phyloP scores from a whole-genome alignment of 768 basidiomycete genomes.

The Tylopilus sp. region DNA sequence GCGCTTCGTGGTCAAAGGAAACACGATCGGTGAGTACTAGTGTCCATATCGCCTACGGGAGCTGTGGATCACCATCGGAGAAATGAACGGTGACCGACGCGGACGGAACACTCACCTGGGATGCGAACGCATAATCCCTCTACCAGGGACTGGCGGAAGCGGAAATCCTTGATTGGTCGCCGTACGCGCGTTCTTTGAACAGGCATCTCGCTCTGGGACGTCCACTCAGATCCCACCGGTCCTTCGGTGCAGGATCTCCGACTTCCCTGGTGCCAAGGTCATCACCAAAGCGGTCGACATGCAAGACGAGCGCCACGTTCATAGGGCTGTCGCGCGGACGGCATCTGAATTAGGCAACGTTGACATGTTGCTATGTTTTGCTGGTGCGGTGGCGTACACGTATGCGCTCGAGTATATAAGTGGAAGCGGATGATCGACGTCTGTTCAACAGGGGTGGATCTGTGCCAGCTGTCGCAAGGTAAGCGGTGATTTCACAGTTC shows the following conservation, averaged over 20 bases:
- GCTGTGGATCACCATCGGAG: neutral
- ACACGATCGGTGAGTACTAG: constrained; percentile 38
- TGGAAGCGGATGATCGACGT: constrained; percentile 31
- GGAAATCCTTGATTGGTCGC: constrained; percentile 38
- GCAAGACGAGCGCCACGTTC: constrained; percentile 18
- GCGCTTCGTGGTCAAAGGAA: constrained; percentile 39
- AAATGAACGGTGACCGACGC: too few relatives aligned
- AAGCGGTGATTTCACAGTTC: neutral
- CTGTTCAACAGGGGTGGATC: constrained; percentile 45
- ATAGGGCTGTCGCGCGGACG: constrained; percentile 27
- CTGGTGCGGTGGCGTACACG: constrained; percentile 32
- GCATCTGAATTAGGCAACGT: constrained; percentile 31
- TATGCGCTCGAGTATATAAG: constrained; percentile 33
- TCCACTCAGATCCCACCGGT: constrained; percentile 10
- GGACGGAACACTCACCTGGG: too few relatives aligned
- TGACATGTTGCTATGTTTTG: constrained; percentile 41
- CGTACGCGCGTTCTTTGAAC: constrained; percentile 37
- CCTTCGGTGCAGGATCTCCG: constrained; percentile 9
- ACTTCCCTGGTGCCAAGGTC: constrained; percentile 32
- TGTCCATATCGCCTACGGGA: neutral
- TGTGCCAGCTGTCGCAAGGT: constrained; percentile 37
- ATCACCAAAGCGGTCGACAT: constrained; percentile 36
- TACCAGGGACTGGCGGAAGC: constrained; percentile 46
- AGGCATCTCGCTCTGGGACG: constrained; percentile 30
- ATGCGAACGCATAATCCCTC: too few relatives aligned